Evolutionary conservation across 495 filamentous ascomycete species (phyloP), one percentile per base, ranked within the genome.

Genomic region (Trichoderma erinaceum): DNA sequence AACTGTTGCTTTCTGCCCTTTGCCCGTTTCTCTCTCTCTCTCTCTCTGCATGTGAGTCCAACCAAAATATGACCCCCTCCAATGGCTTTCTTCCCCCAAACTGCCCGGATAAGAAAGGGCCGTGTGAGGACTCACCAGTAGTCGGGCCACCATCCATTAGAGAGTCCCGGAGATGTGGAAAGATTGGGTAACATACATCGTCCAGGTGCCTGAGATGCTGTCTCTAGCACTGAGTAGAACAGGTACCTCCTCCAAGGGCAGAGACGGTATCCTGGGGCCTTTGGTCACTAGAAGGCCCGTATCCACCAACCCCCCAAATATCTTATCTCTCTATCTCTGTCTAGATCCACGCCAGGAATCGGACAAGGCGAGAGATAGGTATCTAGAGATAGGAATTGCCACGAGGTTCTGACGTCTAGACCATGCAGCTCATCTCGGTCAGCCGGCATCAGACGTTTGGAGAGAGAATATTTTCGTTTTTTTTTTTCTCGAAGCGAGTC

Each of bases 231-330:
- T 38, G 35, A 38, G 35, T 0, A 29, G 35, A 38, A 10, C 35
- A 38, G 5, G 35, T 48, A n/a, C 44, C 44, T 48, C 44, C 44
- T 11, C 44, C 44, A 15, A 48, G 18, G 16, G 18, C 44, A 48
- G 44, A 48, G 43, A 50, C 46, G n/a, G n/a, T 0, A 52, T 10
- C 8, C 48, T n/a, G 16, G 48, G 11, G n/a, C 3, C 46, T 15
- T 50, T 50, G 29, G 35, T 10, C 35, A 38, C 35, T 38, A 38
- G 35, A 38, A 38, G 35, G 35, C 35, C 35, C 35, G 48, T 52
- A 52, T 61, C 56, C 56, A 61, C 56, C 56, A 18, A 61, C 56
- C 56, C 56, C 56, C 56, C 56, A 61, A 61, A 61, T 61, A 12
- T 61, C 56, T 61, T 61, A 61, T 61, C 56, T 61, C 56, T 61